Conservation (phyloP, 208 protist species). For the Acanthamoeba triangularis region DNA sequence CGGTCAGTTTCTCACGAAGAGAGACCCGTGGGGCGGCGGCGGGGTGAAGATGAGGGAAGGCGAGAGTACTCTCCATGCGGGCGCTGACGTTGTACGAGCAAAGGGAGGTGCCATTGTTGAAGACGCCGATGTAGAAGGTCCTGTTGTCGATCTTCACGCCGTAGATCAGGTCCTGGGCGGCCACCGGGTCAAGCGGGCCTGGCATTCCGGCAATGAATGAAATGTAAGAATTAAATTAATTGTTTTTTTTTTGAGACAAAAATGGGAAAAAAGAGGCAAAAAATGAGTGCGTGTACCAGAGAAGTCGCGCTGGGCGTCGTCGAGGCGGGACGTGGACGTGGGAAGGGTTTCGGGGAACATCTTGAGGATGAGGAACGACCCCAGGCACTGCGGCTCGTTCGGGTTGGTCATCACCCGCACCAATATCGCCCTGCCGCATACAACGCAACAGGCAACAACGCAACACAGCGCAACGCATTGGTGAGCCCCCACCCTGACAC, state of each 20-base stretch:
- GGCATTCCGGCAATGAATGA: neutral
- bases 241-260: no score
- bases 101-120: neutral
- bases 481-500: no score
- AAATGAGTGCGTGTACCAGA: no score
- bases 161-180: slow-evolving; percentile 2
- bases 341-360: slow-evolving; percentile 11
- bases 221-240: no score
- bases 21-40: no score
- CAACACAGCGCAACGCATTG: no score
- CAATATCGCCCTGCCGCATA: neutral
- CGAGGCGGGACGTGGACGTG: neutral
- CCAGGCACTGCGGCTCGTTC: neutral
- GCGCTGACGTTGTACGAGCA: slow-evolving; percentile 18
- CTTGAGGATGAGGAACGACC: neutral
- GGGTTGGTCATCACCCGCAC: slow-evolving; percentile 8
- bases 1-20: neutral
- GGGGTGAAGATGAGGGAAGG: neutral
- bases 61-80: neutral
- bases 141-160: neutral
- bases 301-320: neutral
- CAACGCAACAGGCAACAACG: neutral
- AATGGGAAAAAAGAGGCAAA: no score
- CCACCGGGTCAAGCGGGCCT: neutral
- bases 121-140: neutral